A percentile compares a stretch with the other conserved stretches of the same genome.
Conservation (phyloP, 2,329 filamentous ascomycete genomes). For the Dothiorella sarmentorum region DNA sequence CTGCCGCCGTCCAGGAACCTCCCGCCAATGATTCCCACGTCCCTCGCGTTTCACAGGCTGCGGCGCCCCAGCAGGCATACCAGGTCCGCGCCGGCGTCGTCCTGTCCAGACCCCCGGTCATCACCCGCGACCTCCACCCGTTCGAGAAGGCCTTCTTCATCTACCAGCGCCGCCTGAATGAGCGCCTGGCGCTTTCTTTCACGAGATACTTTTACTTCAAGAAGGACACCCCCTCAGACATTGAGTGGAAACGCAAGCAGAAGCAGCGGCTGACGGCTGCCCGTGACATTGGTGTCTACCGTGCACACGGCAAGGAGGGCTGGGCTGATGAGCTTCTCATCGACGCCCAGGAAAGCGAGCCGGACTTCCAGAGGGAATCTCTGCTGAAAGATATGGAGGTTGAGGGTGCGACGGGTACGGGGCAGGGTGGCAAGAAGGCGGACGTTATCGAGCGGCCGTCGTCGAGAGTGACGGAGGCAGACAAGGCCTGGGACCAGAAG, state of each 20-base stretch:
- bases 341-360: slow-evolving; percentile 64
- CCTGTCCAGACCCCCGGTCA: slow-evolving; percentile 79
- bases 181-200: slow-evolving; percentile 84
- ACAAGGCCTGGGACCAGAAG: slow-evolving; percentile 67
- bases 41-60: slow-evolving; percentile 33
- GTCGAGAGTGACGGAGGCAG: slow-evolving; percentile 72
- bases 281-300: slow-evolving; percentile 82
- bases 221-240: slow-evolving; percentile 74
- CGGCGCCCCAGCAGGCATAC: slow-evolving; percentile 45
- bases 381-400: slow-evolving; percentile 77
- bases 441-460: slow-evolving; percentile 68
- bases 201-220: slow-evolving; percentile 94
- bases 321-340: slow-evolving; percentile 92
- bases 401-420: slow-evolving; percentile 55
- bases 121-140: slow-evolving; percentile 77
- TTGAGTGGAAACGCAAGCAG: slow-evolving; percentile 88
- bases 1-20: slow-evolving; percentile 36
- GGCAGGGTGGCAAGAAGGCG: slow-evolving; percentile 47
- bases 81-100: slow-evolving; percentile 64
- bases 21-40: slow-evolving; percentile 22
- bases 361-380: slow-evolving; percentile 63
- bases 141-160: slow-evolving; percentile 95
- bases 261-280: slow-evolving; percentile 72
- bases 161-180: slow-evolving; percentile 95
- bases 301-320: slow-evolving; percentile 65